These are phyloP conservation scores for Cordyceps javanica DNA, from an alignment of 2,329 filamentous ascomycete genomes.

Conservation along the genomic window DNA sequence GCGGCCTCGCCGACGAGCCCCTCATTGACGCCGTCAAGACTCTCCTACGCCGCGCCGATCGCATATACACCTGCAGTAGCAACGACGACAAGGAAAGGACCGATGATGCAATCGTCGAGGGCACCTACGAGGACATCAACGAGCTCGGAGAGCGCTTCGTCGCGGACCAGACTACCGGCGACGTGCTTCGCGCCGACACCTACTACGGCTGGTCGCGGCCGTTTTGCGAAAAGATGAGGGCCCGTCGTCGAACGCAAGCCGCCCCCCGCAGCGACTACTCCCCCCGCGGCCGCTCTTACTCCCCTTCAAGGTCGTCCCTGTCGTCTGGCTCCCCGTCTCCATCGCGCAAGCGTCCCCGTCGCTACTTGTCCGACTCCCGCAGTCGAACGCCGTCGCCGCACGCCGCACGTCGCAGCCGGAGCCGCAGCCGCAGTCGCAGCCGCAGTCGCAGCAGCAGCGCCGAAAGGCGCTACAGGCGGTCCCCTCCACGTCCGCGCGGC, in stretches of 20 bases:
- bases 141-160: slow-evolving; percentile 66
- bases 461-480: slow-evolving; percentile 19
- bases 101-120: slow-evolving; percentile 17
- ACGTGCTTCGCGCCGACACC: slow-evolving; percentile 59
- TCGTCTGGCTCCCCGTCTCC: slow-evolving; percentile 26
- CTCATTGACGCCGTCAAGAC: slow-evolving; percentile 63
- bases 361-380: slow-evolving; percentile 20
- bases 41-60: slow-evolving; percentile 63
- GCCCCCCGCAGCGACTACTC: slow-evolving; percentile 13
- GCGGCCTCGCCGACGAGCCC: slow-evolving; percentile 61
- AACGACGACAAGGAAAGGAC: not conserved
- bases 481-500: slow-evolving; percentile 27
- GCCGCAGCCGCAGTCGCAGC: slow-evolving; percentile 10
- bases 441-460: slow-evolving; percentile 24
- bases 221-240: slow-evolving; percentile 77
- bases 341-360: slow-evolving; percentile 24
- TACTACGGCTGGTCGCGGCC: slow-evolving; percentile 83
- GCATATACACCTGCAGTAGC: slow-evolving; percentile 52
- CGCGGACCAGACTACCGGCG: slow-evolving; percentile 59
- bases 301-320: slow-evolving; percentile 23
- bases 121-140: slow-evolving; percentile 54
- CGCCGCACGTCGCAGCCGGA: slow-evolving; percentile 25
- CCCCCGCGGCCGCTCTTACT: slow-evolving; percentile 26
- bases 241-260: slow-evolving; percentile 17
- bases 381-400: slow-evolving; percentile 18